These are phyloP conservation scores for Aspergillus coremiiformis DNA, from an alignment of 495 filamentous ascomycete genomes.

Conservation along the genomic window DNA sequence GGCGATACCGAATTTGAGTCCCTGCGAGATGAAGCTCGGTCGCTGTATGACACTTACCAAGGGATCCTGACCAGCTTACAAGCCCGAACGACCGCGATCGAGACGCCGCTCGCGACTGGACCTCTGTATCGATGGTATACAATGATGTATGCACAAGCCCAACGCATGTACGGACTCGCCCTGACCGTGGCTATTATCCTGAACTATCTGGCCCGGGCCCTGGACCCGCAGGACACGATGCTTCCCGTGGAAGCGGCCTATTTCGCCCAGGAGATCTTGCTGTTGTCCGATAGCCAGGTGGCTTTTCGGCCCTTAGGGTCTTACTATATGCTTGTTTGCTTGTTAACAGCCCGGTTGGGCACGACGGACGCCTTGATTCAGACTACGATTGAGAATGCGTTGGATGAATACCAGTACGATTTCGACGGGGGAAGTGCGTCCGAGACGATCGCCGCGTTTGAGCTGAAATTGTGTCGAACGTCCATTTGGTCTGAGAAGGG, in stretches of 20 bases:
- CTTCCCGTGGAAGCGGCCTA: conserved; percentile 18
- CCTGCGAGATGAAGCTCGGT: conserved; percentile 17
- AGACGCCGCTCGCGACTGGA: not conserved
- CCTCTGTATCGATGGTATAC: not conserved
- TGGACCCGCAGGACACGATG: conserved; percentile 9
- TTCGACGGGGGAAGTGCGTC: conserved; percentile 8
- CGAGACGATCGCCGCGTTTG: not conserved
- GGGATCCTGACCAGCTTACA: conserved; percentile 11
- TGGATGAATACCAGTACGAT: conserved; percentile 26
- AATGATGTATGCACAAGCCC: conserved; percentile 23
- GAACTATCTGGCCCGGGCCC: conserved; percentile 25
- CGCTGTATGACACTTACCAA: conserved; percentile 24
- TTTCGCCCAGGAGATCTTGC: conserved; percentile 24
- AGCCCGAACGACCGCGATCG: conserved; percentile 2
- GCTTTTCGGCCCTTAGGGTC: conserved; percentile 30
- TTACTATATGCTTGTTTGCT: conserved; percentile 24
- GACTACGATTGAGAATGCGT: conserved; percentile 3
- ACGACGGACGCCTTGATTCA: conserved; percentile 15
- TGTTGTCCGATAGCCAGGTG: conserved; percentile 18
- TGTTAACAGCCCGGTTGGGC: conserved; percentile 24
- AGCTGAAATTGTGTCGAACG: not conserved
- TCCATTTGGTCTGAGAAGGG: not conserved
- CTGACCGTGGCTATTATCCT: conserved; percentile 26
- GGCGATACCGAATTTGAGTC: conserved; percentile 7
- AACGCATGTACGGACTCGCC: conserved; percentile 29